Conservation (phyloP, 768 basidiomycete genomes). For the Lactarius vividus region DNA sequence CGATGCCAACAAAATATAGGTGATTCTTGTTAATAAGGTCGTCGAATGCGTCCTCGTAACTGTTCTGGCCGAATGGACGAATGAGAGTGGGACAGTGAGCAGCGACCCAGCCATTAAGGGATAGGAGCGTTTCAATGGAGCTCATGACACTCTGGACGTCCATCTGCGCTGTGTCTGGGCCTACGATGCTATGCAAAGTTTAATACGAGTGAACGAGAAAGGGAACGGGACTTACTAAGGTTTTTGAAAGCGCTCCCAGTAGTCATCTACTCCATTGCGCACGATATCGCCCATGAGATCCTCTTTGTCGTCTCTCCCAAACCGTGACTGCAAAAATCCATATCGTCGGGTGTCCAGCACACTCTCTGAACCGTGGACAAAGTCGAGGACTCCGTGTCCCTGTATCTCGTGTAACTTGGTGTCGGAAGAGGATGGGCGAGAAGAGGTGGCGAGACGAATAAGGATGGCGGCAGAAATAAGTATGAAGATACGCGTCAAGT, state of each 20-base stretch:
- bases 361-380: conserved; percentile 65
- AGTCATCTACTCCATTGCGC: conserved; percentile 75
- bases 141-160: conserved; percentile 88
- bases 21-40: conserved; percentile 81
- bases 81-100: conserved; percentile 90
- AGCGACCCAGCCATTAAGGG: conserved; percentile 97
- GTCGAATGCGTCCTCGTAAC: conserved; percentile 80
- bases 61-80: conserved; percentile 94
- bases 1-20: conserved; percentile 91
- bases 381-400: conserved; percentile 61
- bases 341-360: conserved; percentile 85
- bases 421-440: conserved; percentile 30
- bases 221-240: conserved; percentile 66
- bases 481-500: conserved; percentile 44
- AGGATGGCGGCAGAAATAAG: conserved; percentile 37
- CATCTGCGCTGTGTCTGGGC: conserved; percentile 79
- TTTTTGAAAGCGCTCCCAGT: conserved; percentile 89
- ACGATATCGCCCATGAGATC: conserved; percentile 80
- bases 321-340: conserved; percentile 81
- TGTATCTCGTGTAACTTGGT: conserved; percentile 44
- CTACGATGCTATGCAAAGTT: conserved; percentile 55
- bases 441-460: conserved; percentile 40
- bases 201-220: not conserved
- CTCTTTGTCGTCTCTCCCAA: conserved; percentile 80
- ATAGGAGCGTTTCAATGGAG: conserved; percentile 91